Conservation (phyloP, 805 yeast genomes). For the Scheffersomyces amazonensis region DNA sequence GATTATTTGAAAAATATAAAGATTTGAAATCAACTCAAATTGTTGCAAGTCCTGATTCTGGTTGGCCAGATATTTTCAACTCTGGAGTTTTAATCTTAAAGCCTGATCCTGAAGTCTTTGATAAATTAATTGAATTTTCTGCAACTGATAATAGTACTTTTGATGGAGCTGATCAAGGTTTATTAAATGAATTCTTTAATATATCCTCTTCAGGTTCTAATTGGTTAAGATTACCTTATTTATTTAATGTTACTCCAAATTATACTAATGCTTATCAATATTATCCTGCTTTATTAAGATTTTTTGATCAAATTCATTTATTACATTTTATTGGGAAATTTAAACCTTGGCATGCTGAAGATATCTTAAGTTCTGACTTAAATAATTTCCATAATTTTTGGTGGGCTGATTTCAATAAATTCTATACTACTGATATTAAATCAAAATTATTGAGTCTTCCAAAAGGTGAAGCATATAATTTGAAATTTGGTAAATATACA, state of each 20-base stretch:
- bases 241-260: slow-evolving; percentile 34
- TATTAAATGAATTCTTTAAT: slow-evolving; percentile 31
- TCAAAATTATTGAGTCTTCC: slow-evolving; percentile 12
- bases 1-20: slow-evolving; percentile 15
- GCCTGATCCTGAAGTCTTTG: slow-evolving; percentile 15
- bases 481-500: slow-evolving; percentile 14
- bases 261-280: slow-evolving; percentile 28
- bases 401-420: slow-evolving; percentile 27
- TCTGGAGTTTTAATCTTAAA: slow-evolving; percentile 23
- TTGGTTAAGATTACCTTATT: slow-evolving; percentile 30
- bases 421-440: slow-evolving; percentile 13
- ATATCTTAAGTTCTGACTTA: slow-evolving; percentile 13
- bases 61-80: slow-evolving; percentile 33
- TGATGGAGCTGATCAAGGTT: slow-evolving; percentile 39
- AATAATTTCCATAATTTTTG: slow-evolving; percentile 23
- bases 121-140: slow-evolving; percentile 13
- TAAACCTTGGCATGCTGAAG: slow-evolving; percentile 29
- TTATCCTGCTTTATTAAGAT: slow-evolving; percentile 30
- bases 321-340: slow-evolving; percentile 30
- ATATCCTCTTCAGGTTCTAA: slow-evolving; percentile 17
- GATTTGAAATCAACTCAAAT: slow-evolving; percentile 8
- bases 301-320: slow-evolving; percentile 23
- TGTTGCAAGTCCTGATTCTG: slow-evolving; percentile 27
- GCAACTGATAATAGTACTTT: slow-evolving; percentile 15
- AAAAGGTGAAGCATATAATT: slow-evolving; percentile 19